These are phyloP conservation scores for Tetrahymena borealis DNA, from an alignment of 73 alveolate genomes.

Conservation along the genomic window DNA sequence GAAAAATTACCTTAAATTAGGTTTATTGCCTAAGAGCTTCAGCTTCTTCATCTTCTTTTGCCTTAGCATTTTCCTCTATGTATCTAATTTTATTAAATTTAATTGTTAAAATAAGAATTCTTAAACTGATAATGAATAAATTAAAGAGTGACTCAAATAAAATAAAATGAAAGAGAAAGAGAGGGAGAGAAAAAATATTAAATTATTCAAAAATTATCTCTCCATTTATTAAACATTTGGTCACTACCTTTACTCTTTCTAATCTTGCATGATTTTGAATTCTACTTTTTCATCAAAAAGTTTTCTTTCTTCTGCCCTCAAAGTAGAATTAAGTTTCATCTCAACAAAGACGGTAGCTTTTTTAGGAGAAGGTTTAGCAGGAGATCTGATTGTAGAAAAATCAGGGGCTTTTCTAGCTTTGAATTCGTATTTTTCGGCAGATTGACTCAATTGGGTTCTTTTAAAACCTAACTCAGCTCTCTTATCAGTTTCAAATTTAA, in stretches of 20 bases:
- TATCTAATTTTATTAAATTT: not conserved
- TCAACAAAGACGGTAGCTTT: not conserved
- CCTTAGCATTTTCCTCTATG: not conserved
- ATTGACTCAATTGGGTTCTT: not conserved
- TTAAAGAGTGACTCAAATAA: not conserved
- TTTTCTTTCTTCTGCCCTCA: not conserved
- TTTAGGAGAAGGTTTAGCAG: not conserved
- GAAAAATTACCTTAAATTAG: not conserved
- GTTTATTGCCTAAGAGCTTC: not conserved
- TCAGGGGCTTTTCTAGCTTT: not conserved
- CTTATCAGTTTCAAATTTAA: not conserved
- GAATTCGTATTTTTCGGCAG: not conserved
- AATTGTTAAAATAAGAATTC: not conserved
- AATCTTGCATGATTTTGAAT: not conserved
- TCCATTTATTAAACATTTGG: not conserved
- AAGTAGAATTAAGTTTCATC: not conserved
- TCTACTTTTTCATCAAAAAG: not conserved
- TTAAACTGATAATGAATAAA: not conserved
- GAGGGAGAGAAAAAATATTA: not conserved
- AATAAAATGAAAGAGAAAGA: not conserved
- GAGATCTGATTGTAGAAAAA: not conserved
- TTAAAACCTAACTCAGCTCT: not conserved
- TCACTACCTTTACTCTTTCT: not conserved
- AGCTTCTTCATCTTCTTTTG: not conserved
- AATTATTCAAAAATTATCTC: not conserved